Evolutionary conservation across 1,284 basidiomycete genomes (phyloP), one percentile per base, ranked within the genome.

Genomic region (Pholiota adiposa): DNA sequence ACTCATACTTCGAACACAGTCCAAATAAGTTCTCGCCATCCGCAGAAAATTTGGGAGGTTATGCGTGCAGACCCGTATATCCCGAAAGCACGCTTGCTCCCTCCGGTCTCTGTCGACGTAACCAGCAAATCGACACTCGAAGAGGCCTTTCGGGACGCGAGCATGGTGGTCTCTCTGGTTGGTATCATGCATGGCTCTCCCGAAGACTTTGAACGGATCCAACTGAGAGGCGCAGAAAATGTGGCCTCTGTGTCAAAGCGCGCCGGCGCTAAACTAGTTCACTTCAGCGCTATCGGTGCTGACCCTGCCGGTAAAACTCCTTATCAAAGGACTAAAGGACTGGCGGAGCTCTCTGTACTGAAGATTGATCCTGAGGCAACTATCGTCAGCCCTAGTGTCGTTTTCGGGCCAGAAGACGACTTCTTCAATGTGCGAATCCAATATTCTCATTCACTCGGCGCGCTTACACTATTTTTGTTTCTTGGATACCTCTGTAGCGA

Each of bases 401-500:
- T 91, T 2, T 91, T 91, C 70, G 89, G 89, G 2, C 87, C 86
- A 1, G 88, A 86, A 2, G 89, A 91, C 67, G 81, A 83, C 14
- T 89, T 91, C 73, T 91, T 91, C 72, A 83, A 82, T 58, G 89
- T 89, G 57, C 56, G 70, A 51, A 44, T 31, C 40, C 6, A 23
- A 18, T 27, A 21, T 2, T 8, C 12, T 6, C 18, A 21, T 12
- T 34, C 18, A 23, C 21, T 5, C 25, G n/a, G n/a, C n/a, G n/a
- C n/a, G n/a, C n/a, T n/a, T n/a, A n/a, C n/a, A 21, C 14, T 33
- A 27, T 40, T 41, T 25, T 14, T 23, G 23, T 23, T 3, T 18
- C 33, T 51, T 23, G 25, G 18, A 46, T 48, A 27, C 16, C 31
- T 27, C 18, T 36, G 8, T 60, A 90, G 86, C 78, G 86, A 29